Percentiles rank a stretch among this genome's conserved stretches.
These are phyloP conservation scores for Lanmaoa pseudosensibilis DNA, from an alignment of 768 basidiomycete species.

Conservation along the genomic window DNA sequence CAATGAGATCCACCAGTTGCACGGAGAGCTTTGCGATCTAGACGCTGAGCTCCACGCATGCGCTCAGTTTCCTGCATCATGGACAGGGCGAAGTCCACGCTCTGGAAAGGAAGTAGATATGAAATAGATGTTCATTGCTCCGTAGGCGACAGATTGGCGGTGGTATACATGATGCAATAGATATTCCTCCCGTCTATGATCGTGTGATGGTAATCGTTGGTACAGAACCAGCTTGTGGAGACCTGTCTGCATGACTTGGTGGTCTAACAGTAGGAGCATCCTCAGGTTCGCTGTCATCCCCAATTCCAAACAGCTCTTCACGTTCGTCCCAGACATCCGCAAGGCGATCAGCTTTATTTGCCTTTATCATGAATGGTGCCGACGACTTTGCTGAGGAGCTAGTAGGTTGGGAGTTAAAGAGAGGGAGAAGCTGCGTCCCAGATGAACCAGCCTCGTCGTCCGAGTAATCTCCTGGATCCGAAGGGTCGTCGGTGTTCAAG, in stretches of 20 bases:
- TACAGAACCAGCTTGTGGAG: conserved; percentile 14
- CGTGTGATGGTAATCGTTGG: conserved; percentile 31
- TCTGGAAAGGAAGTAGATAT: conserved; percentile 1
- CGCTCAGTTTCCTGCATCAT: conserved; percentile 8
- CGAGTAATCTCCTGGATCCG: conserved; percentile 51
- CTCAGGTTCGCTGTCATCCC: conserved; percentile 62
- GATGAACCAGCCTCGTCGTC: conserved; percentile 44
- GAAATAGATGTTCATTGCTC: conserved; percentile 15
- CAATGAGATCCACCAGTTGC: conserved; percentile 44
- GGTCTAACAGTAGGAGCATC: conserved; percentile 21
- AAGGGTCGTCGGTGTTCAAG: conserved; percentile 49
- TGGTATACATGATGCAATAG: conserved; percentile 32
- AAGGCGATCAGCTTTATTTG: conserved; percentile 39
- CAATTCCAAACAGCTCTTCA: conserved; percentile 73
- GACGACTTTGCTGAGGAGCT: conserved; percentile 20
- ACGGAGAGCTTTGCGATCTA: conserved; percentile 43
- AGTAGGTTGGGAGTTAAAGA: conserved; percentile 30
- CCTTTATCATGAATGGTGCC: conserved; percentile 30
- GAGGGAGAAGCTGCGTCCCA: conserved; percentile 61
- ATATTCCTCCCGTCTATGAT: conserved; percentile 22
- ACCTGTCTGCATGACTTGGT: neutral
- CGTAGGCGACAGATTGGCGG: conserved; percentile 3
- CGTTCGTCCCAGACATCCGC: conserved; percentile 76
- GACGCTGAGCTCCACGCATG: conserved; percentile 33
- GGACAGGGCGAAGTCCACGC: neutral